Evolutionary conservation across 495 filamentous ascomycete genomes (phyloP).

Genomic region (Schizothecium vesticola): DNA sequence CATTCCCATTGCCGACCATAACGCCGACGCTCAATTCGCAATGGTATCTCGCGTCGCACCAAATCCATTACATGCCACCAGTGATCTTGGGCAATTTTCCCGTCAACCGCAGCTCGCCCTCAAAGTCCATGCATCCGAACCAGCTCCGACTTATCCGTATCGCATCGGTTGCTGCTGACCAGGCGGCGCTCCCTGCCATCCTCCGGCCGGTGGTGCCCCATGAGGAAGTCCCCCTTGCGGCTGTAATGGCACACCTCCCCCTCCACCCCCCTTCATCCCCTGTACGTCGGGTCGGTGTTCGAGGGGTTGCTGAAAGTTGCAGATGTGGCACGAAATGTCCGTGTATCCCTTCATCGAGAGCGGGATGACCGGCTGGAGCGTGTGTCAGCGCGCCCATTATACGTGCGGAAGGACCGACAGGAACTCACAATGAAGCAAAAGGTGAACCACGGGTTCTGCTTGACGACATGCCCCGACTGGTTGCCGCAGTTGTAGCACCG

Average conservation of each 20-base stretch:
- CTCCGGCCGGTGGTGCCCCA: neutral
- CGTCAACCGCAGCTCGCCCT: neutral
- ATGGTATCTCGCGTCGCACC: neutral
- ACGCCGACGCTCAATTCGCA: neutral
- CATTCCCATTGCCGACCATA: neutral
- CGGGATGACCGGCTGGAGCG: slow-evolving; percentile 45
- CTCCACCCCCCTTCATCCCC: slow-evolving; percentile 37
- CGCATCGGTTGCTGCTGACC: slow-evolving; percentile 32
- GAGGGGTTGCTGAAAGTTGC: slow-evolving; percentile 53
- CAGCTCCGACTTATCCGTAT: slow-evolving; percentile 20
- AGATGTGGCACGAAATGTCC: slow-evolving; percentile 49
- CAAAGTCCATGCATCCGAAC: neutral
- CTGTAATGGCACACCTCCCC: slow-evolving; percentile 41
- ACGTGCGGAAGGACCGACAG: neutral
- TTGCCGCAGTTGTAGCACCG: slow-evolving; percentile 56
- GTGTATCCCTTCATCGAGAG: slow-evolving; percentile 52
- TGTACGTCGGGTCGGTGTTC: slow-evolving; percentile 48
- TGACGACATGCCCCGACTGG: slow-evolving; percentile 45
- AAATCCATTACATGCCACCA: neutral
- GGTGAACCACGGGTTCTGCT: slow-evolving; percentile 53
- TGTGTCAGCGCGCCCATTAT: slow-evolving; percentile 8
- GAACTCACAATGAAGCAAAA: slow-evolving; percentile 52
- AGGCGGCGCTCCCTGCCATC: slow-evolving; percentile 7
- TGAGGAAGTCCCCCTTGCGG: slow-evolving; percentile 27
- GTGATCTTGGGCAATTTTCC: neutral